A percentile compares a stretch with the other conserved stretches of the same genome.
These are phyloP conservation scores for Colletotrichum neosansevieriae DNA, from an alignment of 2,329 filamentous ascomycete genomes.

Conservation along the genomic window DNA sequence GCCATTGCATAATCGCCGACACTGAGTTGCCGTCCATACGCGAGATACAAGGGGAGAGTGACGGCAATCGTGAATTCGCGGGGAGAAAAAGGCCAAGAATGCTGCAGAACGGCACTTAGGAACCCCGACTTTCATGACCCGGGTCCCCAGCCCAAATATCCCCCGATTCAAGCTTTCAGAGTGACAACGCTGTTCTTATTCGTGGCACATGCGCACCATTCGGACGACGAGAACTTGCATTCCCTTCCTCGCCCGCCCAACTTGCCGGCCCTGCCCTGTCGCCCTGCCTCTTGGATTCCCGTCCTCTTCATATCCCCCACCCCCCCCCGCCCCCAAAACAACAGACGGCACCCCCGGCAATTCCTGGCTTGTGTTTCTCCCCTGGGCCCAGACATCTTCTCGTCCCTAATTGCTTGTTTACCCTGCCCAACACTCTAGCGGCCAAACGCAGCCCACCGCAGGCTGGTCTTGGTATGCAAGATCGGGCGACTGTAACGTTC, in stretches of 20 bases:
- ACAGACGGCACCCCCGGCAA: constrained; percentile 14
- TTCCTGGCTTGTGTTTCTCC: background rate
- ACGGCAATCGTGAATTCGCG: background rate
- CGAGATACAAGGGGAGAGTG: background rate
- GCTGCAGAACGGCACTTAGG: constrained; percentile 25
- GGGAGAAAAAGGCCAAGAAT: background rate
- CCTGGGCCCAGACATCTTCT: background rate
- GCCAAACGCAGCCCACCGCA: background rate
- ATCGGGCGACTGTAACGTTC: constrained; percentile 13
- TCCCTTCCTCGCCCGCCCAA: constrained; percentile 6
- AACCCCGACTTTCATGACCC: constrained; percentile 10
- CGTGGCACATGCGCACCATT: constrained; percentile 22
- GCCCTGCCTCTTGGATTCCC: background rate
- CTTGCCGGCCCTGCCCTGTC: background rate
- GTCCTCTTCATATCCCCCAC: background rate
- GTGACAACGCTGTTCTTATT: background rate
- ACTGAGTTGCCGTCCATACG: constrained; percentile 1
- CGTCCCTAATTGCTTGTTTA: constrained; percentile 2
- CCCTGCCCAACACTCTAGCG: background rate
- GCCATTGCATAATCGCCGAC: background rate
- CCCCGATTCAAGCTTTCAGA: background rate
- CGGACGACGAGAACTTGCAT: background rate
- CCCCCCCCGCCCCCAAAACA: no score
- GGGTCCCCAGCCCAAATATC: background rate
- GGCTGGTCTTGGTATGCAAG: background rate